A percentile compares a stretch with the other conserved stretches of the same genome.
phyloP scores from a whole-genome alignment of 768 basidiomycete genomes.

The Agaricus blazei region DNA sequence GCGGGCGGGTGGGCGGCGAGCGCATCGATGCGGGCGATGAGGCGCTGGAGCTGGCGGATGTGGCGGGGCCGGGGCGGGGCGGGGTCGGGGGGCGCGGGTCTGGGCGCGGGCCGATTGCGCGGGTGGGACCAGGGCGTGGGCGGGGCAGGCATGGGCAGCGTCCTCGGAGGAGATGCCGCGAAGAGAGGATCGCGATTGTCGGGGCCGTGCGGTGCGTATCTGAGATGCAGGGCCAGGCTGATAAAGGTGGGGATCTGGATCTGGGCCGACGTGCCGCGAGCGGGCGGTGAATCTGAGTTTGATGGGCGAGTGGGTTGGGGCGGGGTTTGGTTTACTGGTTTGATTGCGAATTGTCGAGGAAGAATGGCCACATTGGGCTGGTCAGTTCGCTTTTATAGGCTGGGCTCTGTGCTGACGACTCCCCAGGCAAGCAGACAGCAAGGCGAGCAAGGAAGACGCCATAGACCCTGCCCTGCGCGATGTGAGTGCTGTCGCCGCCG shows the following conservation, averaged over 20 bases:
- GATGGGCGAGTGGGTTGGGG: not conserved
- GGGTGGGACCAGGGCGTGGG: too few relatives aligned
- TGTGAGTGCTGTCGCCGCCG: conserved; percentile 14
- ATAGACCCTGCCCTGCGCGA: conserved; percentile 27
- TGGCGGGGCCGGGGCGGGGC: too few relatives aligned
- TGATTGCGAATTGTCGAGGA: conserved; percentile 5
- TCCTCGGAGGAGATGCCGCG: too few relatives aligned
- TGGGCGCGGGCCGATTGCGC: too few relatives aligned
- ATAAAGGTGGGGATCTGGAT: conserved; percentile 24
- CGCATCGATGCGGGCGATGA: conserved; percentile 43
- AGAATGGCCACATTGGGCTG: conserved; percentile 29
- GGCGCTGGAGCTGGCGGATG: conserved; percentile 9
- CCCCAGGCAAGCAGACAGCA: conserved; percentile 16
- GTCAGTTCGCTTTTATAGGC: conserved; percentile 24
- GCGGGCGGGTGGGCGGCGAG: conserved; percentile 28
- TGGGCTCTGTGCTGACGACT: conserved; percentile 17
- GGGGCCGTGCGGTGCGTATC: conserved; percentile 5
- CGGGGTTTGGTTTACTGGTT: conserved; percentile 11
- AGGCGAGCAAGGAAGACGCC: conserved; percentile 16
- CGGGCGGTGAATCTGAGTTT: not conserved
- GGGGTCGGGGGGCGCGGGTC: too few relatives aligned
- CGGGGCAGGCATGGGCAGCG: too few relatives aligned
- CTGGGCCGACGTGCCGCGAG: not conserved
- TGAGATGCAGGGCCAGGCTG: conserved; percentile 27
- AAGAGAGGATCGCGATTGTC: conserved; percentile 11